Base-by-base conservation (phyloP, 2,329 filamentous ascomycete genomes). In the Epichloe coenophiala region DNA sequence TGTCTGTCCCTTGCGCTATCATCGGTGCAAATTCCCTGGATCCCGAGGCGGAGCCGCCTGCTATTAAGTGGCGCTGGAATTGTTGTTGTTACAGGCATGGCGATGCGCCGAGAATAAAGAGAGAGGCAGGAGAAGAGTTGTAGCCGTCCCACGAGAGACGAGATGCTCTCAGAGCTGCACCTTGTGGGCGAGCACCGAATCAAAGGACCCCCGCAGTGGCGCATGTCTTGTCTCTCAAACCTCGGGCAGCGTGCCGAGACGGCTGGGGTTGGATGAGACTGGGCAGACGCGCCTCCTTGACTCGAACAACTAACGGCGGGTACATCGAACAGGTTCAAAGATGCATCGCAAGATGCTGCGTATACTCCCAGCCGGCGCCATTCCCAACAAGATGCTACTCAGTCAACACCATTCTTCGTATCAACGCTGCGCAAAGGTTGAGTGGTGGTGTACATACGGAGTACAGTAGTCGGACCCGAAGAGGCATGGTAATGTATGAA, bases 11-110 rank as follows among this genome's bases (percentile, higher is more conserved):
- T 31, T 45, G 43, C 47, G 50, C 45, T 31, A 45, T 36, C 47
- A 41, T 52, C 43, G 35, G 41, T 50, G 52, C 49, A 53, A 54
- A 52, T 45, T 50, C 19, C 50, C 52, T 56, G 52, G 47, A 45
- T 50, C 48, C 37, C 31, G 48, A 51, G 48, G 50, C 48, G 50
- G 51, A 45, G 41, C 12, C n/a, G 41, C 17, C 31, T 37, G 33
- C 19, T 35, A 17, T 17, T 17, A 12, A 44, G 31, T 35, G 44
- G 27, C 17, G 11, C 27, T 31, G 13, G n/a, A 19, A 19, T 37
- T 36, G 48, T 50, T 23, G 36, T 37, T 36, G 48, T 50, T 13
- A 5, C 48, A 38, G 43, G 36, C 15, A 35, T 40, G 23, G 12
- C 48, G 43, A 23, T 19, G 27, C 36, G 42, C 48, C 37, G 21